phyloP scores from a whole-genome alignment of 495 filamentous ascomycete species.

The Talaromyces liani region DNA sequence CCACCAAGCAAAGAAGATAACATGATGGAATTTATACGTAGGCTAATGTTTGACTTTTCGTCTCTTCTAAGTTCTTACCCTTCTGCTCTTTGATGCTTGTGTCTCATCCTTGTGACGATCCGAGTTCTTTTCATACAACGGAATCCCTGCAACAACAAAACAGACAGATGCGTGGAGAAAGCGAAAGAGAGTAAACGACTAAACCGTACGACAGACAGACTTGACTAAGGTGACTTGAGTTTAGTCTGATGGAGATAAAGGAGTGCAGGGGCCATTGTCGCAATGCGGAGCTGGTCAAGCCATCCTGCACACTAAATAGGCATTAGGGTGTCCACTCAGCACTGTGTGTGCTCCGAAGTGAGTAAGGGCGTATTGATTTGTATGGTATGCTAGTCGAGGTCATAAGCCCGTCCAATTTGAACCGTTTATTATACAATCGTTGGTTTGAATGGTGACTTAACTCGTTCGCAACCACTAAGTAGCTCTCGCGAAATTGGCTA shows the following conservation, averaged over 20 bases:
- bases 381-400: neutral
- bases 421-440: neutral
- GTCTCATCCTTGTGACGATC: neutral
- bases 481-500: neutral
- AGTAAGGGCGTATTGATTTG: neutral
- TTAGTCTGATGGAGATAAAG: neutral
- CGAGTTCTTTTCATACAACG: neutral
- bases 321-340: neutral
- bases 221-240: neutral
- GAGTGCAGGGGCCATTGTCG: neutral
- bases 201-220: neutral
- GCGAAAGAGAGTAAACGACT: neutral
- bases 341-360: neutral
- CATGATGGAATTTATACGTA: neutral
- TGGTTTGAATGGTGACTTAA: neutral
- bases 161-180: neutral
- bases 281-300: neutral
- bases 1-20: neutral
- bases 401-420: neutral
- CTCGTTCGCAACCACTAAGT: neutral
- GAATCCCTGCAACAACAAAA: neutral
- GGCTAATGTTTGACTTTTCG: neutral
- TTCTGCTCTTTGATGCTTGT: neutral
- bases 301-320: neutral
- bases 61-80: neutral